Percentiles rank a stretch among this genome's conserved stretches.
Conservation (phyloP, 495 filamentous ascomycete genomes). For the Podospora tetraspora region DNA sequence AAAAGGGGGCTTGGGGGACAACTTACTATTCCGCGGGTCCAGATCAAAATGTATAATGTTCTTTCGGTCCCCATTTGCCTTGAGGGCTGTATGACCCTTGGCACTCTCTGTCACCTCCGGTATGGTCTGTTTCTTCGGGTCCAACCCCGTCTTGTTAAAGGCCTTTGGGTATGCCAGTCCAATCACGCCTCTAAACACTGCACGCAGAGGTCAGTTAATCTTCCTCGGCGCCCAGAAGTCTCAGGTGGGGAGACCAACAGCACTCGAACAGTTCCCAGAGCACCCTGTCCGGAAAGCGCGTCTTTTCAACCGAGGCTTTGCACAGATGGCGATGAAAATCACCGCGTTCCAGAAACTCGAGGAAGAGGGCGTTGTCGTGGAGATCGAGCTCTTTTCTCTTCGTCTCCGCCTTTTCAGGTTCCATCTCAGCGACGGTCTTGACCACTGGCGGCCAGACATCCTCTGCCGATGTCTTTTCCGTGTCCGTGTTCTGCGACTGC, state of each 20-base stretch:
- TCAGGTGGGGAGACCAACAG: neutral
- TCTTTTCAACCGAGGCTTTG: neutral
- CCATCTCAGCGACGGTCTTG: too few species aligned
- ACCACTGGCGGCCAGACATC: too few species aligned
- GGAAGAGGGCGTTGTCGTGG: neutral
- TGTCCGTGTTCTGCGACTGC: too few species aligned
- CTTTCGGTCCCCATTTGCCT: neutral
- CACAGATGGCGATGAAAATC: neutral
- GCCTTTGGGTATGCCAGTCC: neutral
- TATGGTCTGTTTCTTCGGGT: neutral
- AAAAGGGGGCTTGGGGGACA: neutral
- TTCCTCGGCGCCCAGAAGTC: neutral
- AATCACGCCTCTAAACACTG: neutral
- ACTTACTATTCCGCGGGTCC: neutral
- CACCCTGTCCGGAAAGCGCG: neutral
- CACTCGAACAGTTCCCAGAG: neutral
- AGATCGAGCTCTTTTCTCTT: neutral
- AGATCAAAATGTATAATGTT: neutral
- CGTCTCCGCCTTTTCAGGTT: too few species aligned
- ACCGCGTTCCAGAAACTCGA: neutral
- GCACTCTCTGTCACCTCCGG: neutral
- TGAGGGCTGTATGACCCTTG: neutral
- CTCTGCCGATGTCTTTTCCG: too few species aligned
- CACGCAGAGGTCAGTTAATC: neutral
- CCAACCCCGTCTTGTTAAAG: neutral